Evolutionary conservation across 441 rosid species (phyloP).

Genomic region (Syzygium malaccense): DNA sequence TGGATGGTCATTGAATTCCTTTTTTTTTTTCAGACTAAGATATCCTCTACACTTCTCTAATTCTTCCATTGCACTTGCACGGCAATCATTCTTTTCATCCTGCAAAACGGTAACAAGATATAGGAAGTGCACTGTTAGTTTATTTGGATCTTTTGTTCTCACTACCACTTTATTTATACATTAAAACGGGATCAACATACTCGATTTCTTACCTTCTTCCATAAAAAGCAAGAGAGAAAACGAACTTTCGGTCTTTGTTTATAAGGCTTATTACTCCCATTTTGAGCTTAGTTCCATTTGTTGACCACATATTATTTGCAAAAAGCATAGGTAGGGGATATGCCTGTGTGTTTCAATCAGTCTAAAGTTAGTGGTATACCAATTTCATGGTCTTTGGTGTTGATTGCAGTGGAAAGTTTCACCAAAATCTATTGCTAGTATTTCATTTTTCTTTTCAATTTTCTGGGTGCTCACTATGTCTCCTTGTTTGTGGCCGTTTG

Average conservation of each 20-base stretch:
- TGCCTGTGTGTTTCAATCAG: neutral
- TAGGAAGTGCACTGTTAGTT: neutral
- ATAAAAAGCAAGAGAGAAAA: neutral
- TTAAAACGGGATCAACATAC: neutral
- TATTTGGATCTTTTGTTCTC: neutral
- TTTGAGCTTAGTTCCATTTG: neutral
- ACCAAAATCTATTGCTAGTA: neutral
- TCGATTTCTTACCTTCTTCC: neutral
- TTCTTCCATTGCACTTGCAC: too few species aligned
- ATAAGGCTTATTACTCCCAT: neutral
- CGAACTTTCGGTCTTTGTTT: neutral
- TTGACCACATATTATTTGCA: neutral
- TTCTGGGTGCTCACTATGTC: neutral
- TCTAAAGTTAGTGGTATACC: neutral
- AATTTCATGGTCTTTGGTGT: neutral
- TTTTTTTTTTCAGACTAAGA: neutral
- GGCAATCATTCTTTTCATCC: too few species aligned
- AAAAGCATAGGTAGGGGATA: neutral
- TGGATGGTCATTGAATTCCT: neutral
- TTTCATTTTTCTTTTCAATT: neutral
- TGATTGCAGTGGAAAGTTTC: neutral
- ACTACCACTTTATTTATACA: neutral
- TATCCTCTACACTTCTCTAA: too few species aligned
- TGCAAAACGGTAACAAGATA: neutral
- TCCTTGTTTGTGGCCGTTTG: neutral